Percentiles rank a stretch among this genome's conserved stretches.
Conservation (phyloP, 495 filamentous ascomycete genomes). For the Terfezia claveryi region DNA sequence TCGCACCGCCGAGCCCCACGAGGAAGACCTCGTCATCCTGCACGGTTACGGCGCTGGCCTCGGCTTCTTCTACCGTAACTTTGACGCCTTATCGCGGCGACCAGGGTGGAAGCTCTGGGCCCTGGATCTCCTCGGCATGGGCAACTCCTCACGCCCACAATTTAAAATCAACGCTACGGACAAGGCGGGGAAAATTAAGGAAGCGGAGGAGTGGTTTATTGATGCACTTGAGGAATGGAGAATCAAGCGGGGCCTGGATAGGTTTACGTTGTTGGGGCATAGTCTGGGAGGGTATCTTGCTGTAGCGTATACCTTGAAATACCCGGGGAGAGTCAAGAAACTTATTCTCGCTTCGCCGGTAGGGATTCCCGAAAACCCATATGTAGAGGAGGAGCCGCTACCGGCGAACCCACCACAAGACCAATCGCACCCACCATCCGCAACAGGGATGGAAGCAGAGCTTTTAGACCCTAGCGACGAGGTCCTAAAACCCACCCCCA, state of each 20-base stretch:
- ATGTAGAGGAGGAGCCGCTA: constrained; percentile 57
- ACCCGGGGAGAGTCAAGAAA: constrained; percentile 82
- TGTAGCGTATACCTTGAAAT: constrained; percentile 86
- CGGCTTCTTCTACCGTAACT: constrained; percentile 96
- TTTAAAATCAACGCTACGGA: constrained; percentile 72
- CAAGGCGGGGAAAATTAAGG: constrained; percentile 55
- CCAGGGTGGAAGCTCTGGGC: constrained; percentile 79
- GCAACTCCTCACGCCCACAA: constrained; percentile 59
- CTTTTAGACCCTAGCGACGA: too few species aligned
- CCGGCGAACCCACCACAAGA: constrained; percentile 22
- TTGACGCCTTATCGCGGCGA: constrained; percentile 56
- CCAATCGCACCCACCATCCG: not conserved
- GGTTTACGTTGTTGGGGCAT: constrained; percentile 76
- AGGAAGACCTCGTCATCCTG: constrained; percentile 80
- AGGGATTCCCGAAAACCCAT: constrained; percentile 86
- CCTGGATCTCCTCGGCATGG: constrained; percentile 85
- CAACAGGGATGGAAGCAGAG: too few species aligned
- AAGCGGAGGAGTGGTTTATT: constrained; percentile 90
- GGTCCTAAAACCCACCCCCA: not conserved
- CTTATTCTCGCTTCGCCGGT: constrained; percentile 86
- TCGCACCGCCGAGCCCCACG: constrained; percentile 51
- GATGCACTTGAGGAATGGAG: constrained; percentile 95
- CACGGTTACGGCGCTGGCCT: constrained; percentile 92
- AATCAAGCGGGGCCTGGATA: constrained; percentile 63
- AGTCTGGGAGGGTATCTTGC: constrained; percentile 86